Base-by-base conservation (phyloP, 2,329 filamentous ascomycete species). In the Rosellinia necatrix region DNA sequence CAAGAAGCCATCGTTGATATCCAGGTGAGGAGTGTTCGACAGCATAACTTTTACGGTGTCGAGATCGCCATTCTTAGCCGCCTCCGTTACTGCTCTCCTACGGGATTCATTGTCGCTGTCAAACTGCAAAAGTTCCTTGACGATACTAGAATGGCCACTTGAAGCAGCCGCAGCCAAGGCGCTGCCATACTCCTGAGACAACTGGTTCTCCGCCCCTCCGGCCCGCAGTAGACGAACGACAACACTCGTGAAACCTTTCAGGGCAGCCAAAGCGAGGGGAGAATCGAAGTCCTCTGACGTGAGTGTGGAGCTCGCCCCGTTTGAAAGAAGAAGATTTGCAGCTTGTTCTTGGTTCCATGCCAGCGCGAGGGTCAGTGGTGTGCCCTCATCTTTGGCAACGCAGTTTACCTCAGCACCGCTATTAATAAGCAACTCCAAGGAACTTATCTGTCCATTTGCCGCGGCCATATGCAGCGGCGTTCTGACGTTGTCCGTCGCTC, bases 91-190 rank as follows among this genome's bases (percentile, higher is more conserved):
- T 15, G 42, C 42, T 15, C 29, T 46, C 29, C 22, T 27, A 8
- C 27, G 27, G 15, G 40, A 29, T 43, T 13, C 40, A 3, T 3
- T 6, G 5, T 30, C 40, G 8, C 15, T 10, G 3, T 43, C 40
- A 19, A 43, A 15, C 13, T 13, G 40, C 9, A 43, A 19, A n/a
- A 43, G 40, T 3, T n/a, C 34, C 9, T 10, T 24, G 27, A 46
- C 42, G 15, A 46, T 34, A 19, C 29, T 34, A 6, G 15, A 21
- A 10, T 46, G 27, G 4, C 42, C 42, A 7, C 27, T 17, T 46
- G 42, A 46, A 46, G 42, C 40, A 24, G 42, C 42, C 9, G 42
- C 27, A 12, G 42, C 42, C 27, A 46, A 29, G 22, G 42, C 42
- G 42, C 42, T 46, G 6, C 42, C 42, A 24, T 46, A 46, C 10